Evolutionary conservation across 2,329 filamentous ascomycete species (phyloP), one percentile per base, ranked within the genome.

Genomic region (Achaetomium macrosporum): DNA sequence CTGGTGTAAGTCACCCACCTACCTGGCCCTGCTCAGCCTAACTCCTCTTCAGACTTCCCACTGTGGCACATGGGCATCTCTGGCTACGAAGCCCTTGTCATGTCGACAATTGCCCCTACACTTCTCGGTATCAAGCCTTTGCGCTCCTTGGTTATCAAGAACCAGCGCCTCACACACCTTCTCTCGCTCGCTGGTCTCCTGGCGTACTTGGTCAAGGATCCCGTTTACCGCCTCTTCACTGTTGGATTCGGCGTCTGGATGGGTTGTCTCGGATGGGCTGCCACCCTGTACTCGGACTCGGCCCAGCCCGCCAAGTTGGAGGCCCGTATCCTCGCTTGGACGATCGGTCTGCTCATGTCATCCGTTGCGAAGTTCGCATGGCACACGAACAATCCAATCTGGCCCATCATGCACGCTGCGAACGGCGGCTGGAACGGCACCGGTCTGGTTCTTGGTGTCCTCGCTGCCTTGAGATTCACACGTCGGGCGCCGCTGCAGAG

Each of bases 51-150:
- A 90, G 87, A 95, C 70, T 99, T 99, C 68, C 93, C 93, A 13
- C 81, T 99, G 11, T 99, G 93, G 93, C 84, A 96, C 68, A 99
- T 99, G 93, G 93, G 93, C 29, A 95, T 99, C 56, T 97, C 92
- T 4, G 93, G 93, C 57, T 99, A 93, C 66, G 93, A 99, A 71
- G 86, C 84, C 41, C 77, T 95, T 60, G 85, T 99, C 64, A 86
- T 97, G 83, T 82, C 80, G 46, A 92, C 89, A 3, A 70, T 92
- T 47, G 88, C 91, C 5, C 93, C 93, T 0, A 76, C 91, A 37
- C 69, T 97, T 17, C 82, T 99, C 41, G 83, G 78, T 19, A 85
- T 90, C 57, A 78, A 77, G 43, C 75, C 84, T 1, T 55, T 96
- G 16, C 85, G 90, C 55, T 79, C 78, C 37, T 68, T 88, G 15